Base-by-base conservation (phyloP, 352 stramenopile genomes). In the Phytophthora boehmeriae region DNA sequence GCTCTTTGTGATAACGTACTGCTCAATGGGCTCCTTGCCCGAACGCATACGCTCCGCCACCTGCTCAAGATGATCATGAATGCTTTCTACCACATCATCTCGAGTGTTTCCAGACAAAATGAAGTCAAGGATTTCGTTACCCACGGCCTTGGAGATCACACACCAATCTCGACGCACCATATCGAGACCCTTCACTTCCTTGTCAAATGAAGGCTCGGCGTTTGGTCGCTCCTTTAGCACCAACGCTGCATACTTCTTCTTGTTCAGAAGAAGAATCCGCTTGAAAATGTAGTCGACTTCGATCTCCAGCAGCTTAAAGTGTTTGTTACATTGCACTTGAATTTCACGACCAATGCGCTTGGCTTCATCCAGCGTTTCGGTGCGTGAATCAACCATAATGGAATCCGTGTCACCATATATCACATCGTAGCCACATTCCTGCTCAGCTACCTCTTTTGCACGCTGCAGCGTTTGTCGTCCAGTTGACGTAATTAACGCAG, bases 371-470 rank as follows among this genome's bases (percentile, higher is more conserved):
- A 98, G 75, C 57, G 97, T 93, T 57, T 93, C 97, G 35, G 94
- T 98, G 32, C 91, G 86, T 30, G 87, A 96, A 68, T 97, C 85
- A 54, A 99, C 98, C 98, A 99, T 99, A 73, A 99, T 99, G 42
- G 93, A 99, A 80, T 99, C 98, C n/a, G 98, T 99, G 82, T 99
- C 98, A 74, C 98, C 98, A 69, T 99, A 99, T 50, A 99, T 98
- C 2, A 99, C 98, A 59, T 99, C 97, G 43, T 99, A 95, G 27
- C 96, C 96, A 59, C 99, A 96, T 59, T 98, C 86, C 51, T 98
- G 90, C 68, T 99, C 93, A 3, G 97, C 94, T 34, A 99, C 88
- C 63, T 99, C 94, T 55, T 99, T 98, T 0, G 98, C 99, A 38
- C 92, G 81, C 75, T 99, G 97, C 19, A 99, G 79, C 28, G 98